Percentiles rank a stretch among this genome's conserved stretches.
These are phyloP conservation scores for Phlebiopsis gigantea DNA, from an alignment of 768 basidiomycete species.

Conservation along the genomic window DNA sequence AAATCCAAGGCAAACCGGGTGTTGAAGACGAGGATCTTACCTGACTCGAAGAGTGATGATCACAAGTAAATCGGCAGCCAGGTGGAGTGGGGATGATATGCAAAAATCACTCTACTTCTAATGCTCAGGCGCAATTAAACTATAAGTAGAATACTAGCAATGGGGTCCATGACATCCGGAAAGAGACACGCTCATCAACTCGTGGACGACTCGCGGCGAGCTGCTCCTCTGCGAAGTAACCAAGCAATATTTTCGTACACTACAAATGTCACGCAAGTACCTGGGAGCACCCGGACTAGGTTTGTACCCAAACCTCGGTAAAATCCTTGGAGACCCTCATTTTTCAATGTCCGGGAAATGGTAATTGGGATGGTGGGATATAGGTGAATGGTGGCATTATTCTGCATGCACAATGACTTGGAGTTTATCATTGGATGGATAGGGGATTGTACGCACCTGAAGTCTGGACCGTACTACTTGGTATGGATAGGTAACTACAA, in stretches of 20 bases:
- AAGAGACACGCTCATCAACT: background rate
- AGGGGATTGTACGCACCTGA: constrained; percentile 52
- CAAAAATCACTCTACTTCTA: background rate
- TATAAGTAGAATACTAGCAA: background rate
- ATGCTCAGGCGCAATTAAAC: background rate
- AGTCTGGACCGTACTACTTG: constrained; percentile 94
- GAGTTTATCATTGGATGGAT: background rate
- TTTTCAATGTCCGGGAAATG: constrained; percentile 71
- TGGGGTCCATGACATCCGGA: background rate
- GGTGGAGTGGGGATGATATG: background rate
- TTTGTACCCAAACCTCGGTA: constrained; percentile 96
- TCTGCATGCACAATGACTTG: constrained; percentile 35
- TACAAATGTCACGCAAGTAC: constrained; percentile 96
- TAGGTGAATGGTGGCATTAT: constrained; percentile 55
- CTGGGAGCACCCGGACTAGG: constrained; percentile 89
- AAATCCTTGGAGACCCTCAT: constrained; percentile 82
- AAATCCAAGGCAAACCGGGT: constrained; percentile 80
- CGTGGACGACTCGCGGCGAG: constrained; percentile 30
- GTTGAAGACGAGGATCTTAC: constrained; percentile 73
- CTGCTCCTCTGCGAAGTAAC: constrained; percentile 65
- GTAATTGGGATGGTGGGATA: constrained; percentile 85
- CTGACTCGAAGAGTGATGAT: background rate
- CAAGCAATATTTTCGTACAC: constrained; percentile 93
- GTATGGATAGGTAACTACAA: constrained; percentile 89
- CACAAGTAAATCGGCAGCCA: background rate